Base-by-base conservation (phyloP, 768 basidiomycete species). In the Fibroporia radiculosa region DNA sequence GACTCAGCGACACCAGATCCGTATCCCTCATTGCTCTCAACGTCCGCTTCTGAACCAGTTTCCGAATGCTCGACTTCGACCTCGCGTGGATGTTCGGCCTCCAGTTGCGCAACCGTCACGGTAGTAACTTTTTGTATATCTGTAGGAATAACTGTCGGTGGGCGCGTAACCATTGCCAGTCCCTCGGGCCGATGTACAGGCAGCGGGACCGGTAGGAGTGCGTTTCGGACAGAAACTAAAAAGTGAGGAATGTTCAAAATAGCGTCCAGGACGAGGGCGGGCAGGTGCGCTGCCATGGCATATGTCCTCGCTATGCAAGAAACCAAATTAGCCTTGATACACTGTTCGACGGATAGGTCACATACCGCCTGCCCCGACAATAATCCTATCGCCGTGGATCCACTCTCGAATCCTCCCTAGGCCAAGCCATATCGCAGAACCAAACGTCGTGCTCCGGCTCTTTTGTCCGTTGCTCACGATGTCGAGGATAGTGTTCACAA, bases 281-380 rank as follows among this genome's bases (percentile, higher is more conserved):
- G 88, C 35, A 91, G 75, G 53, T 76, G 68, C 0, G 87, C 87
- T 4, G 84, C 85, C 19, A 81, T 38, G 40, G 70, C 69, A 53
- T 89, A 89, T 5, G 85, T 86, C 26, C 67, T 64, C 4, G 85
- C 88, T 86, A 53, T n/a, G 36, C 31, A 44, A 10, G 12, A 50
- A 41, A 53, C 16, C 10, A 59, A 33, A 22, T 25, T 20, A 52
- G 48, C 6, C 40, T 16, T 10, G 27, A 42, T 11, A 3, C 16
- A 8, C 20, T 19, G 31, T 14, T 20, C n/a, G 29, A 20, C 25
- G 24, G 37, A 13, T 42, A 18, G 20, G 0, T 25, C 16, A 63
- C 75, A 55, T 56, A 90, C 87, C 85, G 62, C 88, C 89, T 40
- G 89, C 82, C 46, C 89, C 89, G 44, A 91, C 65, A 16, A 78